These are phyloP conservation scores for Plenodomus lindquistii DNA, from an alignment of 2,329 filamentous ascomycete species.

Conservation along the genomic window DNA sequence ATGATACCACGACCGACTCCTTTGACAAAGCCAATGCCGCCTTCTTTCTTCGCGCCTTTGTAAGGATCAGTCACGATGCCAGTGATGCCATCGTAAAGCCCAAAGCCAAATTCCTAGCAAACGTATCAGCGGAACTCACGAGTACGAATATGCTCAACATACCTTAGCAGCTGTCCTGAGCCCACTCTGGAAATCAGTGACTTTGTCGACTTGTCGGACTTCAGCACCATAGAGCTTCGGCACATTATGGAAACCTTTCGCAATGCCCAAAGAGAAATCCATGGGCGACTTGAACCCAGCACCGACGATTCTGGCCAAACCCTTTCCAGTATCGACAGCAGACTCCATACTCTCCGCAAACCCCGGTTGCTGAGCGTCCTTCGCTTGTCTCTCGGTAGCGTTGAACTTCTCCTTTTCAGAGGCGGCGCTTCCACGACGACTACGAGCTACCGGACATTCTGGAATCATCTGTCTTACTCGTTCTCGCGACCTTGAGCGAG, in stretches of 20 bases:
- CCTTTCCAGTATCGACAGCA: conserved; percentile 67
- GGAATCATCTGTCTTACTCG: conserved; percentile 1
- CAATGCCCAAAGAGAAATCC: conserved; percentile 80
- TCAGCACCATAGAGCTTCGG: conserved; percentile 84
- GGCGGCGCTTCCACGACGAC: conserved; percentile 19
- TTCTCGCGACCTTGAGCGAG: conserved; percentile 32
- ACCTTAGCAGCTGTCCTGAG: conserved; percentile 75
- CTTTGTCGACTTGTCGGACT: conserved; percentile 75
- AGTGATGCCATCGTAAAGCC: conserved; percentile 79
- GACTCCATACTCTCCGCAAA: conserved; percentile 51
- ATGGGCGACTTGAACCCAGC: conserved; percentile 80
- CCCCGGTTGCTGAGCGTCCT: conserved; percentile 17
- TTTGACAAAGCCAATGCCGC: conserved; percentile 70
- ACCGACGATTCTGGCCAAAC: conserved; percentile 71
- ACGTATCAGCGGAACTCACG: conserved; percentile 8
- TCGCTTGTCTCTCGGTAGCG: conserved; percentile 1
- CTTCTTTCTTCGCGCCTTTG: conserved; percentile 68
- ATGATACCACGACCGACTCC: conserved; percentile 83
- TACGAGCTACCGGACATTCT: neutral
- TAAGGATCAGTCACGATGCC: conserved; percentile 80
- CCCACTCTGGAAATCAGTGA: conserved; percentile 76
- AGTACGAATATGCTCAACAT: neutral
- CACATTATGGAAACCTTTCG: conserved; percentile 86
- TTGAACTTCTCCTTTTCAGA: conserved; percentile 15
- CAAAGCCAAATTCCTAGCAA: conserved; percentile 69